Base-by-base conservation (phyloP, 345 rosid genomes). In the Citrus unshiu region DNA sequence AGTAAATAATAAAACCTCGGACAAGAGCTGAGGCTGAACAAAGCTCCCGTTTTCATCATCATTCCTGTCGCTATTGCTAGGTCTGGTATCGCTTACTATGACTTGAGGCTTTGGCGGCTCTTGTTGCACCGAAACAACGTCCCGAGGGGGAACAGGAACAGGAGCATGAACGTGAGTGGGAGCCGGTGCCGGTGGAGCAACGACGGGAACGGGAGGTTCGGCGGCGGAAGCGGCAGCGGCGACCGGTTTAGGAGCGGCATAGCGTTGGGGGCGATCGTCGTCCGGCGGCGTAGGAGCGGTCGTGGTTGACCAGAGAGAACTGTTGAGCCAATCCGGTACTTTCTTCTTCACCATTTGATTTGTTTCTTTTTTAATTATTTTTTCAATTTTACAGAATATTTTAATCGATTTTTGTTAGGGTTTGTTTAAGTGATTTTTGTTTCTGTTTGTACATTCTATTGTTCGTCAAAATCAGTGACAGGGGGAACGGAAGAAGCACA, bases 251-350 rank as follows among this genome's bases (percentile, higher is more conserved):
- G 81, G 62, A 58, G 84, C 54, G 62, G 85, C 54, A 74, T 84
- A 74, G 64, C 72, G 81, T 68, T 67, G 83, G 58, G 70, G 64
- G n/a, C 84, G 86, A 83, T 89, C 90, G 78, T 90, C 89, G 77
- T 56, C 40, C 25, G 86, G 81, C 71, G 88, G 81, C 72, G 89
- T 70, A 32, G 91, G 85, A 67, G 88, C 62, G 83, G 93, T 80
- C 70, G 88, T 65, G 83, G 94, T 80, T 72, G 92, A 90, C 98
- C 98, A 95, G 70, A 95, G 84, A 30, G 98, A 89, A 81, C 96
- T 95, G 85, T 95, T 95, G 83, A 95, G 95, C 99, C 99, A 95
- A 86, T 95, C 99, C 54, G 99, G 99, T 32, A 93, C 90, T 39
- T 85, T 85, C 85, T 93, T 95, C 89, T 86, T 95, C 82, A 84